Evolutionary conservation across 768 basidiomycete species (phyloP).

Genomic region (Suillus ampliporus): DNA sequence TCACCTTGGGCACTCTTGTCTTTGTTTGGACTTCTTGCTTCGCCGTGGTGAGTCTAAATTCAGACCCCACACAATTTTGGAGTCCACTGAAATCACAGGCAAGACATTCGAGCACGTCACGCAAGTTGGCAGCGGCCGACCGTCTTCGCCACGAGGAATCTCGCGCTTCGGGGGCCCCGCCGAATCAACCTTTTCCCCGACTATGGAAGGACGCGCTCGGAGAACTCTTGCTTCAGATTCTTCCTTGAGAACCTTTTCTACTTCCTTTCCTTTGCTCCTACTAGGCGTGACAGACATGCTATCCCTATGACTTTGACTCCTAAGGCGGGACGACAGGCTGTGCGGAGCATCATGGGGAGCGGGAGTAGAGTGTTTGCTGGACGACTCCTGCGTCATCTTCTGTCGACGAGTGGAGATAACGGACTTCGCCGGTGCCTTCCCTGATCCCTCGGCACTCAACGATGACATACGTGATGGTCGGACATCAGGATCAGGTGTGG

Average conservation of each 20-base stretch:
- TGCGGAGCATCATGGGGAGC: slow-evolving; percentile 30
- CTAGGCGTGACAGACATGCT: slow-evolving; percentile 40
- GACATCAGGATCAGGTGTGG: slow-evolving; percentile 20
- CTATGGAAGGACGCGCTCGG: slow-evolving; percentile 51
- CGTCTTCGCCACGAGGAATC: slow-evolving; percentile 63
- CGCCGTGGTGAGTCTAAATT: slow-evolving; percentile 50
- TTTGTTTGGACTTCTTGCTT: slow-evolving; percentile 62
- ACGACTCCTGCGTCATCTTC: slow-evolving; percentile 57
- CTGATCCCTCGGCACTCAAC: slow-evolving; percentile 33
- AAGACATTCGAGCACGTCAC: slow-evolving; percentile 72
- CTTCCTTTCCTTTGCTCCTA: slow-evolving; percentile 43
- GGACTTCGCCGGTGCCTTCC: slow-evolving; percentile 51
- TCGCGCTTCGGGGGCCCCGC: slow-evolving; percentile 47
- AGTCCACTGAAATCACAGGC: slow-evolving; percentile 78
- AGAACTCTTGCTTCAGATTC: slow-evolving; percentile 54
- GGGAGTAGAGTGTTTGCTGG: slow-evolving; percentile 48
- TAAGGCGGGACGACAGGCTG: slow-evolving; percentile 28
- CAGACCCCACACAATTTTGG: slow-evolving; percentile 77
- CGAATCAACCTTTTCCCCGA: slow-evolving; percentile 41
- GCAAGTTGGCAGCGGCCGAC: slow-evolving; percentile 72
- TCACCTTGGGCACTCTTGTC: slow-evolving; percentile 79
- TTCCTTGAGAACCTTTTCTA: slow-evolving; percentile 54
- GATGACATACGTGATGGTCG: slow-evolving; percentile 46
- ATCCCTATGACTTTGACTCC: slow-evolving; percentile 25
- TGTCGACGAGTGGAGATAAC: slow-evolving; percentile 67